phyloP scores from a whole-genome alignment of 345 rosid species.

The Murraya koenigii region DNA sequence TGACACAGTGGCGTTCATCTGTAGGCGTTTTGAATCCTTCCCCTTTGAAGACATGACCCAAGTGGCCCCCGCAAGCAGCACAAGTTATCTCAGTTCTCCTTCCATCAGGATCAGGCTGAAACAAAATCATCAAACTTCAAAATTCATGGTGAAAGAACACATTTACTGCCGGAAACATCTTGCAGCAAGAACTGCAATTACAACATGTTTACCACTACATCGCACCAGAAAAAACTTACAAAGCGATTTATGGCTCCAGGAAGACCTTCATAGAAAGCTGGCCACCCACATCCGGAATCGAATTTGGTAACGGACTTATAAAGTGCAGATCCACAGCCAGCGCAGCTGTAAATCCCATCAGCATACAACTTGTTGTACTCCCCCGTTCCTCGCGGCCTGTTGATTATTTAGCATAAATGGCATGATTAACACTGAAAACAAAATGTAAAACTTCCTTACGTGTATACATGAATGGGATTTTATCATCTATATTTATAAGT shows the following conservation, averaged over 20 bases:
- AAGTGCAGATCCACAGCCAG: conserved; percentile 64
- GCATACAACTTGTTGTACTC: conserved; percentile 49
- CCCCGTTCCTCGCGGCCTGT: conserved; percentile 46
- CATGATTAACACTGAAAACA: no score
- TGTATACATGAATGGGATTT: neutral
- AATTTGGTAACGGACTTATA: conserved; percentile 65
- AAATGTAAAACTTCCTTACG: neutral
- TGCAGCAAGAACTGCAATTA: neutral
- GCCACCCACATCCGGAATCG: conserved; percentile 77
- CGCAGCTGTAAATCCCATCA: conserved; percentile 61
- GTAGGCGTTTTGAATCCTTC: conserved; percentile 63
- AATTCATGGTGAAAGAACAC: neutral
- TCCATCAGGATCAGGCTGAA: conserved; percentile 79
- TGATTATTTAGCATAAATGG: neutral
- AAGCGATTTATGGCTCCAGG: conserved; percentile 56
- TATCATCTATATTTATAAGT: no score
- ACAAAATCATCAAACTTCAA: neutral
- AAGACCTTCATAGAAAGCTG: conserved; percentile 75
- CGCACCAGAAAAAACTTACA: conserved; percentile 33
- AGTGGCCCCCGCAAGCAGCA: conserved; percentile 73
- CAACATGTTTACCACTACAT: neutral
- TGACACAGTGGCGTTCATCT: conserved; percentile 72
- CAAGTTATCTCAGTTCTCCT: conserved; percentile 68
- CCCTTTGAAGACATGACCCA: conserved; percentile 80
- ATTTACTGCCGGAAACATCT: neutral